Base-by-base conservation (phyloP, 2,329 filamentous ascomycete species). In the Phaeosphaeriaceae sp. region DNA sequence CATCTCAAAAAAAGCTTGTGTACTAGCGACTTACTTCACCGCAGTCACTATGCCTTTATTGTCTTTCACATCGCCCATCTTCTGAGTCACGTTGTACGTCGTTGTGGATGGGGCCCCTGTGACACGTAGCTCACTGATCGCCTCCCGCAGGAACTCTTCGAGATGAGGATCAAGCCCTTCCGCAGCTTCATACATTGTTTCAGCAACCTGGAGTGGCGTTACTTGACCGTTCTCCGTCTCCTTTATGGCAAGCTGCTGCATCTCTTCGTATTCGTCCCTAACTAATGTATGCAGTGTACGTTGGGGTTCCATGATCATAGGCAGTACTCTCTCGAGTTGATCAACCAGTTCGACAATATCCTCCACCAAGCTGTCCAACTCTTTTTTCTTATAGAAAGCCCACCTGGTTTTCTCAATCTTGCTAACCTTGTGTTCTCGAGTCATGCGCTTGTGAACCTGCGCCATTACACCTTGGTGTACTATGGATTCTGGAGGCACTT, bases 351-450 rank as follows among this genome's bases (percentile, higher is more conserved):
- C 66, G 23, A 58, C 73, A 21, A 74, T 67, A 48, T 73, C 73
- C 48, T 74, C 69, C 46, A 76, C 70, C 22, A 76, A 57, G n/a
- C 65, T 50, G 35, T 52, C 58, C 42, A 74, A 69, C 10, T 64
- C 56, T 54, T 74, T 76, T 57, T 74, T 62, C 35, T 76, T 61
- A 47, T 70, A 73, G 19, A 76, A 55, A 13, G 68, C 69, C 69
- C 71, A 72, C 30, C 67, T 70, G 4, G 56, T 58, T 54, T 72
- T 74, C 55, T 72, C 55, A 26, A 59, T 53, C 46, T 72, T 3
- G 17, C 59, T 43, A 19, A 60, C 55, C 49, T 56, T 24, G 47
- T 69, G 70, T 47, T 75, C 73, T 22, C 72, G 68, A 48, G 64
- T 44, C 68, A 75, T 69, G 42, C 66, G 70, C 17, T 67, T n/a